Conservation (phyloP, 805 yeast species). For the Ogataea ramenticola region DNA sequence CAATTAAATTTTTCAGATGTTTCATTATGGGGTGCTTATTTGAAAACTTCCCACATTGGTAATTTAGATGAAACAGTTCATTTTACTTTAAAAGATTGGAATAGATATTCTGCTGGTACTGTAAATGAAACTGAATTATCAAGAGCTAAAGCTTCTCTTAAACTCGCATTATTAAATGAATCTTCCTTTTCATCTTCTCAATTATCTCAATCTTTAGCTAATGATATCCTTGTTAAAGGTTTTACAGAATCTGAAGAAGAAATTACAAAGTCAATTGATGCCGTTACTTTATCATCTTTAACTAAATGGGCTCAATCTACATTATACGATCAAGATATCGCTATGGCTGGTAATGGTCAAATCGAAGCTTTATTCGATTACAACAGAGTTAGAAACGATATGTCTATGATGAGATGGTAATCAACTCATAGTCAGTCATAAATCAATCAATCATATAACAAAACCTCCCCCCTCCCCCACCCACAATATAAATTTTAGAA, state of each 20-base stretch:
- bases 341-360: slow-evolving; percentile 78
- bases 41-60: slow-evolving; percentile 52
- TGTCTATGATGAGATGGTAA: slow-evolving; percentile 84
- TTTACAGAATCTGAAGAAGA: slow-evolving; percentile 55
- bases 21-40: slow-evolving; percentile 79
- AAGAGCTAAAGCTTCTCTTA: slow-evolving; percentile 67
- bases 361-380: slow-evolving; percentile 80
- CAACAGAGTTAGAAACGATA: slow-evolving; percentile 80
- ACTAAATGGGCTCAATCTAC: slow-evolving; percentile 67
- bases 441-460: too few relatives aligned
- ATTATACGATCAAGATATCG: slow-evolving; percentile 82
- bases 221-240: slow-evolving; percentile 52
- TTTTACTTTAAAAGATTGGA: slow-evolving; percentile 82
- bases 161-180: slow-evolving; percentile 47
- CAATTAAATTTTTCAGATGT: slow-evolving; percentile 65
- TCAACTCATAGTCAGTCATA: too few relatives aligned
- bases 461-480: too few relatives aligned
- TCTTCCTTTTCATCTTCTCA: slow-evolving; percentile 36
- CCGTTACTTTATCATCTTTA: slow-evolving; percentile 51
- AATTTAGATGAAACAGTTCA: slow-evolving; percentile 72
- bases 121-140: slow-evolving; percentile 71
- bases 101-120: slow-evolving; percentile 65
- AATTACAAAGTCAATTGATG: slow-evolving; percentile 55
- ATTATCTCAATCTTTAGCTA: slow-evolving; percentile 51
- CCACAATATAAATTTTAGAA: too few relatives aligned